These are phyloP conservation scores for Penicillium palitans DNA, from an alignment of 2,329 filamentous ascomycete species.

Conservation along the genomic window DNA sequence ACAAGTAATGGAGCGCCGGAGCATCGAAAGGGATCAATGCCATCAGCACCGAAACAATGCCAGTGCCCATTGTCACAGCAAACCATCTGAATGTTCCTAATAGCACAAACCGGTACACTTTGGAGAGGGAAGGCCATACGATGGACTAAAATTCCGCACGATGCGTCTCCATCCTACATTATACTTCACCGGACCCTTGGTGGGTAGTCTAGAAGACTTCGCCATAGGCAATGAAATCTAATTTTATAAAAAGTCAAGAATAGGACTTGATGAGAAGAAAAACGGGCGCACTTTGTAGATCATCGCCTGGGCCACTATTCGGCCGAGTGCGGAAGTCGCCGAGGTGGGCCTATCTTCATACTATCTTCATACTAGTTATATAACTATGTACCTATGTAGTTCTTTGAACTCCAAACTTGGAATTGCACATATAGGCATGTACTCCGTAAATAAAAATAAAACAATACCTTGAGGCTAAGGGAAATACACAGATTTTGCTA, in stretches of 20 bases:
- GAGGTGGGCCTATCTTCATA: neutral
- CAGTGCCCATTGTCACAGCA: conserved; percentile 65
- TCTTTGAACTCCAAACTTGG: no score
- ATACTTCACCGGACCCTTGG: conserved; percentile 17
- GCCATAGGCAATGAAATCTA: neutral
- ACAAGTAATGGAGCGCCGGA: conserved; percentile 59
- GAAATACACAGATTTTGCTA: no score
- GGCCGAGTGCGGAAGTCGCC: conserved; percentile 9
- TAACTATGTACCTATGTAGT: no score
- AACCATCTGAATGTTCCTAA: conserved; percentile 52
- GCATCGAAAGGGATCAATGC: conserved; percentile 62
- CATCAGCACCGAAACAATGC: conserved; percentile 64
- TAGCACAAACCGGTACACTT: neutral
- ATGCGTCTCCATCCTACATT: conserved; percentile 40
- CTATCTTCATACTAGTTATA: neutral
- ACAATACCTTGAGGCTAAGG: no score
- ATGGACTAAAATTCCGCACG: conserved; percentile 57
- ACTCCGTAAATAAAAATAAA: no score
- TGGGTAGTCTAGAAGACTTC: neutral
- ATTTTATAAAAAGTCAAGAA: neutral
- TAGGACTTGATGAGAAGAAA: neutral
- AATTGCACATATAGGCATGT: no score
- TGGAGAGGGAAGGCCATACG: conserved; percentile 40
- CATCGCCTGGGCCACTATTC: neutral
- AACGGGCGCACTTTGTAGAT: neutral